Percentiles rank a stretch among this genome's conserved stretches.
These are phyloP conservation scores for Plasmodium inui DNA, from an alignment of 169 alveolate genomes.

Conservation along the genomic window DNA sequence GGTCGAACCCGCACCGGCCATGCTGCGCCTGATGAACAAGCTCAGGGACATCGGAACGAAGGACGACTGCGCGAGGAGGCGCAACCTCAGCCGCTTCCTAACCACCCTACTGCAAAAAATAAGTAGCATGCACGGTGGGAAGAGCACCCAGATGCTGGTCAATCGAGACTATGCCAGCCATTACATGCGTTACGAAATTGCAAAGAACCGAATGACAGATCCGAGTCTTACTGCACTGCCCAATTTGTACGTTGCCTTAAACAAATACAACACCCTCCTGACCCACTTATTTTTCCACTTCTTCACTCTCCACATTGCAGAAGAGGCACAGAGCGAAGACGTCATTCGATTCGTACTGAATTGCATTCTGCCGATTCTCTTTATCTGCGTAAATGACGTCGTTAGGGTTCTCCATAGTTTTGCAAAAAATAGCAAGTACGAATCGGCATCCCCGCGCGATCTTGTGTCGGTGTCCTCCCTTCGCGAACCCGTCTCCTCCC, in stretches of 20 bases:
- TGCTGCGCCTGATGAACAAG: neutral
- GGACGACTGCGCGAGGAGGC: neutral
- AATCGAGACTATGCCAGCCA: neutral
- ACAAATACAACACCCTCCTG: constrained; percentile 18
- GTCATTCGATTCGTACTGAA: constrained; percentile 1
- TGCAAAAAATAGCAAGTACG: neutral
- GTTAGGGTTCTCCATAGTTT: constrained; percentile 18
- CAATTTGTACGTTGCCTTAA: neutral
- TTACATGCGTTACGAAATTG: neutral
- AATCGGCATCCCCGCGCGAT: neutral
- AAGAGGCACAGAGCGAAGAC: neutral
- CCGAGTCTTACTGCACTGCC: neutral
- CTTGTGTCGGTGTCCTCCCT: neutral
- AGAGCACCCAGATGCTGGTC: neutral
- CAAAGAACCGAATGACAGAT: neutral
- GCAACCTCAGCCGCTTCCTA: neutral
- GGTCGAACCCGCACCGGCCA: neutral
- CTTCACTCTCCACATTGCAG: neutral
- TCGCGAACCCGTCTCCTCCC: neutral
- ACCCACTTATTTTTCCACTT: constrained; percentile 25
- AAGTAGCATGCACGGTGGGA: neutral
- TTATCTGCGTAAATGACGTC: constrained; percentile 34
- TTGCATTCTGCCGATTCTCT: constrained; percentile 17
- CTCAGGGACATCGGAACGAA: constrained; percentile 1
- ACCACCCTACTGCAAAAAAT: neutral